Percentiles rank a stretch among this genome's conserved stretches.
Evolutionary conservation across 768 basidiomycete species (phyloP).

Genomic region (Ramaria sp.): DNA sequence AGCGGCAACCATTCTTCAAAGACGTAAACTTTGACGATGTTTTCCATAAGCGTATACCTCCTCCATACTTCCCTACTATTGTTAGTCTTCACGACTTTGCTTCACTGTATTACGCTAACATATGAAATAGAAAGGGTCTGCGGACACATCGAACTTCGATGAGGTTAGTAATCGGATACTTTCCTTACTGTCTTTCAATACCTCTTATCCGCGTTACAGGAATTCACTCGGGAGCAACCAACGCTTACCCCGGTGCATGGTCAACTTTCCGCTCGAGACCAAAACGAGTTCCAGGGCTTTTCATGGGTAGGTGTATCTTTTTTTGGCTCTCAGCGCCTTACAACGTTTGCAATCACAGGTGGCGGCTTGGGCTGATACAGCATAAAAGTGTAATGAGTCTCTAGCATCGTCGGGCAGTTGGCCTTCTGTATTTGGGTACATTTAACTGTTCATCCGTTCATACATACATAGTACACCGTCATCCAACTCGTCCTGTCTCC

Average conservation of each 20-base stretch:
- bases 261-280: constrained; percentile 80
- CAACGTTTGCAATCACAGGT: background rate
- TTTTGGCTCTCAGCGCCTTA: background rate
- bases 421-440: background rate
- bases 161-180: constrained; percentile 18
- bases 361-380: constrained; percentile 2
- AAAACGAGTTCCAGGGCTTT: constrained; percentile 94
- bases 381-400: background rate
- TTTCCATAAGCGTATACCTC: constrained; percentile 92
- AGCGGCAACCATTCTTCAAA: constrained; percentile 96
- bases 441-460: background rate
- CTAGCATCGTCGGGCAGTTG: background rate
- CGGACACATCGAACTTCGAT: constrained; percentile 42
- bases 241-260: constrained; percentile 96
- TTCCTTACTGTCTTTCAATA: constrained; percentile 3
- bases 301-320: constrained; percentile 56
- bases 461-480: background rate
- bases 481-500: too few relatives aligned
- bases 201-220: constrained; percentile 95
- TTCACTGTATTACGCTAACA: constrained; percentile 11
- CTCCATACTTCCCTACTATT: constrained; percentile 94
- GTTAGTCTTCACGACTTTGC: constrained; percentile 35
- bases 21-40: constrained; percentile 97
- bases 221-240: constrained; percentile 94
- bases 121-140: constrained; percentile 55